Base-by-base conservation (phyloP, 257 asterid species). In the Nicotiana sylvestris region DNA sequence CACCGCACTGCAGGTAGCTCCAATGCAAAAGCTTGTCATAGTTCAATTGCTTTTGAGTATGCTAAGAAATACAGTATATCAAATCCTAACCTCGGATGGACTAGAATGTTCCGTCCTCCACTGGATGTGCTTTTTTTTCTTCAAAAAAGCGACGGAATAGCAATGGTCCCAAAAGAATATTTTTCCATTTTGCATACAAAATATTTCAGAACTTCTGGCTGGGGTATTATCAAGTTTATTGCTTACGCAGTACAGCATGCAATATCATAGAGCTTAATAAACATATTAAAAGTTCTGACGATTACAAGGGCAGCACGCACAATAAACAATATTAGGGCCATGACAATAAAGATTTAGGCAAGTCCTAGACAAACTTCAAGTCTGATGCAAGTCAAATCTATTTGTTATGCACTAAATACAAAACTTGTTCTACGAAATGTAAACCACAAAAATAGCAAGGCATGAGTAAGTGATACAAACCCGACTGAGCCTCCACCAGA, bases 401-500 rank as follows among this genome's bases (percentile, higher is more conserved):
- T 13, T 12, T 30, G 21, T 30, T 30, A 12, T 5, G 21, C 43
- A 30, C 7, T 6, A 66, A 27, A 66, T 66, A 30, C n/a, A 30
- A 30, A 66, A 66, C 72, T 11, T 15, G 21, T 5, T 32, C 35
- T n/a, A 17, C 17, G 4, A 78, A 78, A 78, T 7, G 35, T 53
- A 12, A 30, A 30, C 51, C 81, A 77, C 32, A 3, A n/a, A 78
- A 58, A 18, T 32, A 66, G 43, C 43, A 51, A 76, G 49, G 32
- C 35, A 64, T 46, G 62, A 1, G 85, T 61, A 56, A 87, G 88
- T 21, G 70, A 86, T 77, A 91, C 99, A 76, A 86, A 96, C 98
- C 99, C 99, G 16, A 96, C 98, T 84, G 99, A 93, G 77, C 97
- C 99, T 91, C 98, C 99, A 43, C 99, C 99, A 67, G 99, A 96